A percentile compares a stretch with the other conserved stretches of the same genome.
These are phyloP conservation scores for Terana coerulea DNA, from an alignment of 768 basidiomycete genomes.

Conservation along the genomic window DNA sequence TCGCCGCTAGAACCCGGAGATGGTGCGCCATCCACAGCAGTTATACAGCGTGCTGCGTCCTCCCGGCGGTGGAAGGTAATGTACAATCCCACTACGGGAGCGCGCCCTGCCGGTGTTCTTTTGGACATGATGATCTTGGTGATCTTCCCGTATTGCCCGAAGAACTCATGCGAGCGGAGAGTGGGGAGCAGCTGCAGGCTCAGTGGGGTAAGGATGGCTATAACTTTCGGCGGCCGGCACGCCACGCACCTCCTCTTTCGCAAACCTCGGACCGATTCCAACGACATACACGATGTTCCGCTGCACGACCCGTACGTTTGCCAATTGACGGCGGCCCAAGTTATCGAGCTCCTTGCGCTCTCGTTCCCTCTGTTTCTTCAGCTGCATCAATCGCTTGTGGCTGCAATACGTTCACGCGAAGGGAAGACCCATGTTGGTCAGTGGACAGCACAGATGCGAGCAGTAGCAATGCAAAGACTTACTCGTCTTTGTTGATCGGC, in stretches of 20 bases:
- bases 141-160: slow-evolving; percentile 98
- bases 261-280: slow-evolving; percentile 89
- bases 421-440: slow-evolving; percentile 1
- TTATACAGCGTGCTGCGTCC: slow-evolving; percentile 91
- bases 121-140: slow-evolving; percentile 92
- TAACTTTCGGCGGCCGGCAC: background rate
- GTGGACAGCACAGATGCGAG: background rate
- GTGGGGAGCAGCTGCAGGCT: slow-evolving; percentile 71
- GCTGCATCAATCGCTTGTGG: slow-evolving; percentile 90
- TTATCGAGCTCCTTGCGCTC: slow-evolving; percentile 93
- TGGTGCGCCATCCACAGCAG: slow-evolving; percentile 87
- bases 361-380: slow-evolving; percentile 92
- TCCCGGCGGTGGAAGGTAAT: slow-evolving; percentile 94
- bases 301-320: slow-evolving; percentile 95
- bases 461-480: slow-evolving; percentile 32
- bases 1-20: slow-evolving; percentile 89
- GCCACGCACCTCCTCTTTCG: slow-evolving; percentile 86
- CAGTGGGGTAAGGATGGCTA: slow-evolving; percentile 1
- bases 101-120: slow-evolving; percentile 70
- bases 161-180: slow-evolving; percentile 92
- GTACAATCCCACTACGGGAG: slow-evolving; percentile 86
- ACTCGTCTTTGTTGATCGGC: slow-evolving; percentile 95
- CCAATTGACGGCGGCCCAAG: slow-evolving; percentile 78
- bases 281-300: slow-evolving; percentile 95
- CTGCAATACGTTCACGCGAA: too few species aligned